A percentile compares a stretch with the other conserved stretches of the same genome.
Conservation (phyloP, 768 basidiomycete species). For the Tylopilus vinaceipallidus region DNA sequence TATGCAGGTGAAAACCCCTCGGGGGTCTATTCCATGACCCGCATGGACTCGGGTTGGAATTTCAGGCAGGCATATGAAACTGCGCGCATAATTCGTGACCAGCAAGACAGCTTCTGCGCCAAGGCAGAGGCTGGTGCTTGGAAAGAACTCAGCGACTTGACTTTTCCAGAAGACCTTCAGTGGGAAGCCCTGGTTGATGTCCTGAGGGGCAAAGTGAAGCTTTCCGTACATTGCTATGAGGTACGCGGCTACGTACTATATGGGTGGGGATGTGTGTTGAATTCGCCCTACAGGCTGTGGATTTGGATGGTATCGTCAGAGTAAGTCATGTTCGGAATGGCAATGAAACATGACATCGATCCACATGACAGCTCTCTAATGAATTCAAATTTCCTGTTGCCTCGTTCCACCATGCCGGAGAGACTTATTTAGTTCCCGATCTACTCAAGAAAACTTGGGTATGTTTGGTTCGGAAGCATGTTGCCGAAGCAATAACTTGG, state of each 20-base stretch:
- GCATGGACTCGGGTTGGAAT: slow-evolving; percentile 80
- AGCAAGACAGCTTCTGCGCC: slow-evolving; percentile 71
- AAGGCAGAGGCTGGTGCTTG: slow-evolving; percentile 50
- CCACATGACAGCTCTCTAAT: slow-evolving; percentile 56
- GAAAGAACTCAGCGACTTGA: slow-evolving; percentile 34
- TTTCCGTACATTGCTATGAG: slow-evolving; percentile 39
- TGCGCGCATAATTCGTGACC: slow-evolving; percentile 63
- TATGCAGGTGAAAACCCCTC: slow-evolving; percentile 34
- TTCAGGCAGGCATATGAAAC: slow-evolving; percentile 78
- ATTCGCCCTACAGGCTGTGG: slow-evolving; percentile 46
- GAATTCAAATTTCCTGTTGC: slow-evolving; percentile 82
- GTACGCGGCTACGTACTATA: neutral
- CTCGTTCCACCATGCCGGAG: slow-evolving; percentile 76
- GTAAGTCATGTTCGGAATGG: slow-evolving; percentile 39
- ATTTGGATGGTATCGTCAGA: slow-evolving; percentile 68
- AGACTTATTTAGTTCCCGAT: slow-evolving; percentile 81
- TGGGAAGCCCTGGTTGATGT: no score
- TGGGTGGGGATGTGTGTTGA: neutral
- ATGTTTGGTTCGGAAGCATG: slow-evolving; percentile 1
- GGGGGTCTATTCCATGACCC: slow-evolving; percentile 43
- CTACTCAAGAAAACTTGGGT: slow-evolving; percentile 71
- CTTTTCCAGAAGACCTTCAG: slow-evolving; percentile 59
- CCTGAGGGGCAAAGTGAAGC: slow-evolving; percentile 70
- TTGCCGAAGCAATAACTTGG: neutral
- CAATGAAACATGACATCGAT: neutral